Conservation (phyloP, 2,329 filamentous ascomycete species). For the Aspergillus sp. region DNA sequence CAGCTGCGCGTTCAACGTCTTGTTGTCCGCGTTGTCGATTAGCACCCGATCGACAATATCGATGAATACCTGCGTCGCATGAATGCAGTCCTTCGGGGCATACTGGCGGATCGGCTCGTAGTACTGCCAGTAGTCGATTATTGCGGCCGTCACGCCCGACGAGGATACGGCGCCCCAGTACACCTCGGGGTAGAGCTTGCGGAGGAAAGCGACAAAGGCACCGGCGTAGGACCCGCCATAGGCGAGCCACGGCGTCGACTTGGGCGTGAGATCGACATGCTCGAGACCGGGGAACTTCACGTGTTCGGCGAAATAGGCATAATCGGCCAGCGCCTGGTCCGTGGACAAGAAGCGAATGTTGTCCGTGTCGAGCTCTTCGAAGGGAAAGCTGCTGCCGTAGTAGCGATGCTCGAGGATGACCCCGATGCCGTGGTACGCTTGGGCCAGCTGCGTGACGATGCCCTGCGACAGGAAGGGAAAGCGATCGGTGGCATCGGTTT, state of each 20-base stretch:
- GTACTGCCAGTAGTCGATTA: slow-evolving; percentile 73
- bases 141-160: slow-evolving; percentile 74
- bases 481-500: slow-evolving; percentile 48
- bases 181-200: slow-evolving; percentile 72
- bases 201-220: slow-evolving; percentile 72
- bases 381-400: slow-evolving; percentile 75
- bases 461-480: slow-evolving; percentile 74
- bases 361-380: slow-evolving; percentile 63
- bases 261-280: slow-evolving; percentile 64
- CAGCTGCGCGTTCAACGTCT: slow-evolving; percentile 44
- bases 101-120: slow-evolving; percentile 59
- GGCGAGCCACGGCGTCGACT: slow-evolving; percentile 68
- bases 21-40: slow-evolving; percentile 47
- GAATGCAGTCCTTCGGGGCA: slow-evolving; percentile 63
- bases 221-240: slow-evolving; percentile 87
- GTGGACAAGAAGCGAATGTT: slow-evolving; percentile 80
- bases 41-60: slow-evolving; percentile 61
- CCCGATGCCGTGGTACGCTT: slow-evolving; percentile 71
- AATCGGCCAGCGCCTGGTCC: slow-evolving; percentile 78
- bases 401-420: slow-evolving; percentile 86
- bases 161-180: slow-evolving; percentile 80
- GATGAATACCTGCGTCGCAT: slow-evolving; percentile 60
- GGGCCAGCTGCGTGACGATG: slow-evolving; percentile 67
- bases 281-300: slow-evolving; percentile 70
- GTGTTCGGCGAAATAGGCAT: slow-evolving; percentile 75